phyloP scores from a whole-genome alignment of 2,329 filamentous ascomycete genomes.

The Sporothrix globosa region DNA sequence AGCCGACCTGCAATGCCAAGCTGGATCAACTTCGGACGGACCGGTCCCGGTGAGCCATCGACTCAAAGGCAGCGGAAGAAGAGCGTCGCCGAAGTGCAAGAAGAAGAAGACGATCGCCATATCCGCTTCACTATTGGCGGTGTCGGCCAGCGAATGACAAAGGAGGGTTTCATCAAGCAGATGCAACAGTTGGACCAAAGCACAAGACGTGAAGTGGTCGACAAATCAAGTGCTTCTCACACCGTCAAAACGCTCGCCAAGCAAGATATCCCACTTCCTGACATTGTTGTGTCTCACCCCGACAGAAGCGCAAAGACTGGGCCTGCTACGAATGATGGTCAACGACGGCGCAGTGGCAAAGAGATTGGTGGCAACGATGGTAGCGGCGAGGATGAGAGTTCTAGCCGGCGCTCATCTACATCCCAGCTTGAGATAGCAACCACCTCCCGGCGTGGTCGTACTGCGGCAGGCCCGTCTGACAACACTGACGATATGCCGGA shows the following conservation, averaged over 20 bases:
- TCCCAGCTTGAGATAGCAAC: constrained; percentile 15
- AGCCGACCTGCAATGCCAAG: constrained; percentile 50
- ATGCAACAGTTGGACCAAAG: constrained; percentile 72
- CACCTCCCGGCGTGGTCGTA: neutral
- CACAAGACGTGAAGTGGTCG: constrained; percentile 59
- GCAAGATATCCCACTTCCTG: constrained; percentile 41
- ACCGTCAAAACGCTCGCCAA: constrained; percentile 56
- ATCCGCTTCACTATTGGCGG: constrained; percentile 77
- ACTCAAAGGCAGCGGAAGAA: constrained; percentile 45
- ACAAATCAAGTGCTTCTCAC: constrained; percentile 54
- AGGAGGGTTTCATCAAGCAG: constrained; percentile 76
- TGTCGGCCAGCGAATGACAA: constrained; percentile 74
- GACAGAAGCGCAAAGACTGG: constrained; percentile 22
- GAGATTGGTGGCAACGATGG: neutral
- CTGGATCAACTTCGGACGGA: constrained; percentile 55
- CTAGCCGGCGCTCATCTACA: constrained; percentile 26
- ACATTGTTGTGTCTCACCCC: constrained; percentile 21
- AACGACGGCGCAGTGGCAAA: constrained; percentile 4
- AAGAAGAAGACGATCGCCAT: constrained; percentile 68
- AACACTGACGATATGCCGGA: constrained; percentile 48
- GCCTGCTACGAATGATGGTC: neutral
- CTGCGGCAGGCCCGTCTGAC: neutral
- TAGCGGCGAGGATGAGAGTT: neutral
- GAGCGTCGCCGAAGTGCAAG: constrained; percentile 48
- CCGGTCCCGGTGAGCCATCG: constrained; percentile 41